Conservation (phyloP, 2,329 filamentous ascomycete species). For the Penicillium freii region DNA sequence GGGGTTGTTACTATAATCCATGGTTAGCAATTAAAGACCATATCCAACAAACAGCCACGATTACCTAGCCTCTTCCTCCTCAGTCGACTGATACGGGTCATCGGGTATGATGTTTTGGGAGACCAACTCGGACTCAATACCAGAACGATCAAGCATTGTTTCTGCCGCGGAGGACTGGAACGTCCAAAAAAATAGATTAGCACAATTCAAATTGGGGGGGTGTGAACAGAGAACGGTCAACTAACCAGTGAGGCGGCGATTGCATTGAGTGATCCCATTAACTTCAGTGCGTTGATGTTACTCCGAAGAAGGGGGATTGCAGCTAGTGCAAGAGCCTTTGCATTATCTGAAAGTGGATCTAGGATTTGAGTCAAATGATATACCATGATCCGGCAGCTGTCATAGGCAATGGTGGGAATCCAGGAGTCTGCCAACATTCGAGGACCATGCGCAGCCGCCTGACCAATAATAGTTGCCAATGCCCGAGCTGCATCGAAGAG, state of each 20-base stretch:
- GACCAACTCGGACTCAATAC: conserved; percentile 21
- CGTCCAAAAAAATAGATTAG: not conserved
- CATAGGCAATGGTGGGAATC: conserved; percentile 49
- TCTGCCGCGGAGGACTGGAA: conserved; percentile 18
- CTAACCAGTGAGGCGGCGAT: conserved; percentile 24
- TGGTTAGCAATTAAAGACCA: not conserved
- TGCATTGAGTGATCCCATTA: conserved; percentile 22
- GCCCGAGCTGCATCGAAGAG: conserved; percentile 28
- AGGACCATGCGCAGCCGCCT: conserved; percentile 45
- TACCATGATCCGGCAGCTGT: conserved; percentile 50
- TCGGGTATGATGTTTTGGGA: conserved; percentile 21
- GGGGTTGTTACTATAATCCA: conserved; percentile 10
- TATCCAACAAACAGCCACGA: not conserved
- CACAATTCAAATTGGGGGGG: not conserved
- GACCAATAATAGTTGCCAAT: conserved; percentile 26
- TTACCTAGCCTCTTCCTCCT: conserved; percentile 14
- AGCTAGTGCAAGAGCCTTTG: conserved; percentile 20
- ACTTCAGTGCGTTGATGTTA: conserved; percentile 21
- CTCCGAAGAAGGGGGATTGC: conserved; percentile 18
- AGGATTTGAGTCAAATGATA: conserved; percentile 50
- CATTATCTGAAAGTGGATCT: conserved; percentile 19
- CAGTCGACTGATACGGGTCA: conserved; percentile 20
- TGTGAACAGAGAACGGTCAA: not conserved
- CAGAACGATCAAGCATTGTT: conserved; percentile 23
- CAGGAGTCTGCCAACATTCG: conserved; percentile 47